phyloP scores from a whole-genome alignment of 2,329 filamentous ascomycete genomes.

The Calycina marina region DNA sequence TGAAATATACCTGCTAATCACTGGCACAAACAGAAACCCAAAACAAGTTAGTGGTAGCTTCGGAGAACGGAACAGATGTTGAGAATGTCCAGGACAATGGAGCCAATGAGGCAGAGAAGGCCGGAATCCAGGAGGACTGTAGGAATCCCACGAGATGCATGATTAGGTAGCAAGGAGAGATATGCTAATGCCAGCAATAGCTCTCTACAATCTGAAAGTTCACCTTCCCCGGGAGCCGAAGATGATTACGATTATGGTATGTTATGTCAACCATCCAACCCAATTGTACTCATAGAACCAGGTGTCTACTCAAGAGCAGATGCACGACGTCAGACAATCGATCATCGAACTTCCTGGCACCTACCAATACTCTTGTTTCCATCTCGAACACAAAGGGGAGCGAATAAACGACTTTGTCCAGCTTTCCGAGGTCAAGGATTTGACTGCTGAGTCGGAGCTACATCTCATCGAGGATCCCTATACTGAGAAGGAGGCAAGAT shows the following conservation, averaged over 20 bases:
- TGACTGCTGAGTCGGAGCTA: conserved; percentile 65
- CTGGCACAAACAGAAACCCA: too few relatives aligned
- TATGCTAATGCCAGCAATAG: conserved; percentile 22
- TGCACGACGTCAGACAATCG: conserved; percentile 93
- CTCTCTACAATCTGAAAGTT: conserved; percentile 52
- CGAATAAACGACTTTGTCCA: conserved; percentile 92
- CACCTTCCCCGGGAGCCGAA: conserved; percentile 66
- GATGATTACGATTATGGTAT: conserved; percentile 75
- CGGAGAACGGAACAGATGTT: conserved; percentile 9
- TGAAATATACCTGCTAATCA: too few relatives aligned
- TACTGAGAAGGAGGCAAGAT: conserved; percentile 92
- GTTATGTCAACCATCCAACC: conserved; percentile 18
- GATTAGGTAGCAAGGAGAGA: conserved; percentile 1
- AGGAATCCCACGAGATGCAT: conserved; percentile 6
- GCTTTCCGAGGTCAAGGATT: conserved; percentile 72
- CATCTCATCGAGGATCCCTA: conserved; percentile 86
- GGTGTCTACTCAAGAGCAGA: conserved; percentile 87
- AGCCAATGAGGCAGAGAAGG: conserved; percentile 15
- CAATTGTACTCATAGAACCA: conserved; percentile 26
- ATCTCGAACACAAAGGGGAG: conserved; percentile 78
- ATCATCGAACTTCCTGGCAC: conserved; percentile 87
- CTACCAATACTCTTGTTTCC: conserved; percentile 97
- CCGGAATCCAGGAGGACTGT: conserved; percentile 20
- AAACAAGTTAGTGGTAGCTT: conserved; percentile 4
- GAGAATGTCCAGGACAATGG: conserved; percentile 14